Base-by-base conservation (phyloP, 805 yeast species). In the Candida silvatica region DNA sequence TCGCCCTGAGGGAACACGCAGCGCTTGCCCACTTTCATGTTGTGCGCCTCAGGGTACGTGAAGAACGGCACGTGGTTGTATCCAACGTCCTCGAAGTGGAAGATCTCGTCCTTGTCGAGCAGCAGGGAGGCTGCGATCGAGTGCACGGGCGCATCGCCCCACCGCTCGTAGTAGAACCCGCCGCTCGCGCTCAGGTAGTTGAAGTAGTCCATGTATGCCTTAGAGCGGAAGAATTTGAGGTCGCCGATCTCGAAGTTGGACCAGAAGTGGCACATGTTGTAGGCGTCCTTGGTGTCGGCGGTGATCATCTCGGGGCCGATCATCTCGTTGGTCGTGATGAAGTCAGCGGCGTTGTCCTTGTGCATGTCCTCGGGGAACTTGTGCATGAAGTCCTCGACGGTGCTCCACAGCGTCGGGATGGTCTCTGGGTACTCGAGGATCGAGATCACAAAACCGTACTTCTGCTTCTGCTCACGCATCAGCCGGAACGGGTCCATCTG, bases 91-190 rank as follows among this genome's bases (percentile, higher is more conserved):
- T 77, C 77, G 55, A 87, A 83, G 61, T 80, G 85, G 51, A 78
- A 80, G 28, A 87, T 58, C 50, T 84, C 80, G 14, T 63, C 52
- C 35, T 62, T 67, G 41, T 76, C 71, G 41, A 83, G 57, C 29
- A 83, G 53, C 29, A 83, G 53, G 0, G 81, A 54, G 1, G 72
- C 77, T 1, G 76, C 94, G 20, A 85, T 62, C 0, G 90, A 66
- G 54, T 86, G 95, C 12, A 86, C 83, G 0, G 95, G 95, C 0
- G 95, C 95, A 59, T 87, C 96, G 12, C 96, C 96, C 96, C 96
- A 87, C 39, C 95, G 62, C 57, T 86, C 95, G 37, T 81, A 80
- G 54, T 80, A 80, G 51, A 84, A 83, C 4, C 92, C 92, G 32
- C 86, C 88, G 15, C 72, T 64, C 20, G 65, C 47, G 54, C 83